phyloP scores from a whole-genome alignment of 129 eudicot species.

The Helianthus annuus region DNA sequence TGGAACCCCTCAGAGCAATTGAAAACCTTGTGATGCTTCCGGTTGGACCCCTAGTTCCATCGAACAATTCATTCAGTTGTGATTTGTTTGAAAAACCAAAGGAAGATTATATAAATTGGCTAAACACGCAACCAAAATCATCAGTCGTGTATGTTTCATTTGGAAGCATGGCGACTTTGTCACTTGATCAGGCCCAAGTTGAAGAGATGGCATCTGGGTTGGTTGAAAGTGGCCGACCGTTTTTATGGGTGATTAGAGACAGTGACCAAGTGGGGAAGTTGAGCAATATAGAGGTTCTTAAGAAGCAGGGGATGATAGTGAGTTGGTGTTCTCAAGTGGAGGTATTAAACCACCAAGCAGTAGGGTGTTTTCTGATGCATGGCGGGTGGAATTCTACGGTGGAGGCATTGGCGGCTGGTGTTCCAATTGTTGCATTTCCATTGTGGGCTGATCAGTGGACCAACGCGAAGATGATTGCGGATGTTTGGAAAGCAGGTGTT shows the following conservation, averaged over 20 bases:
- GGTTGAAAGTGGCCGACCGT: conserved; percentile 21
- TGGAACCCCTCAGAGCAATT: conserved; percentile 9
- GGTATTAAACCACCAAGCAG: conserved; percentile 41
- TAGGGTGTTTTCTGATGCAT: conserved; percentile 65
- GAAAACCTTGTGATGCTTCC: conserved; percentile 12
- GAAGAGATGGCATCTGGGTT: conserved; percentile 52
- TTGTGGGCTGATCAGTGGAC: conserved; percentile 63
- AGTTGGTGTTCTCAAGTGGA: conserved; percentile 53
- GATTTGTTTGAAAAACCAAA: conserved; percentile 6
- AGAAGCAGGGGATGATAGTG: conserved; percentile 43
- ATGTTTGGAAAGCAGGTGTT: conserved; percentile 58
- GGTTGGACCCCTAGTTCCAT: conserved; percentile 26
- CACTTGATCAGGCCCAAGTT: conserved; percentile 30
- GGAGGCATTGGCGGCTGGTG: conserved; percentile 53
- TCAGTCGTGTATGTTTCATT: conserved; percentile 57
- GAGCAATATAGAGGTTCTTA: conserved; percentile 14
- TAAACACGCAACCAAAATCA: conserved; percentile 35
- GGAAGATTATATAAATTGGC: conserved; percentile 35
- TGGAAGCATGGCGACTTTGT: conserved; percentile 55
- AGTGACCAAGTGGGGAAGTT: conserved; percentile 39
- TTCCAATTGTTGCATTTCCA: conserved; percentile 63
- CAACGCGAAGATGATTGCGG: conserved; percentile 53
- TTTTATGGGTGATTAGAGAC: conserved; percentile 57
- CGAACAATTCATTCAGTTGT: background rate
- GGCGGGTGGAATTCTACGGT: conserved; percentile 71